Evolutionary conservation across 2,329 filamentous ascomycete species (phyloP), one percentile per base, ranked within the genome.

Genomic region (Diaporthe ilicicola): DNA sequence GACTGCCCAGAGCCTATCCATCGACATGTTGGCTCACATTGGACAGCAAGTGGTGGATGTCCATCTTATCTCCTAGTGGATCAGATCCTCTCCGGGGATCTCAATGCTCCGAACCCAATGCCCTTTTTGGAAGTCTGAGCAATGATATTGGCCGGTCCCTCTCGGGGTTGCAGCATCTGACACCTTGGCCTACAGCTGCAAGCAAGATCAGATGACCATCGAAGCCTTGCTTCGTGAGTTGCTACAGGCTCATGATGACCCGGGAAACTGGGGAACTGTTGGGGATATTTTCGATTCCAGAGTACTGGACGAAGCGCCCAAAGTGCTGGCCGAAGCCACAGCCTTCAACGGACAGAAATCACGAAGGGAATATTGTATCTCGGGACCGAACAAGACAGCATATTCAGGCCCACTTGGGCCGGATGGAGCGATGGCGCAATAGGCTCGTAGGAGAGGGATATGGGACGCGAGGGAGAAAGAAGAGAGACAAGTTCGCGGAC

Each of bases 171-270:
- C 69, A 67, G 53, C 37, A 61, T 29, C 62, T 70, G 44, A 67
- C 62, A 70, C 50, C 62, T 67, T 48, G 62, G 53, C 50, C n/a
- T 32, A 48, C 62, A 55, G 34, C 62, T 53, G 53, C 39, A n/a
- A 54, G 67, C 51, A 62, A 56, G 34, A 32, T 67, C 54, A 53
- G 54, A 59, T 62, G 59, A 50, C 42, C n/a, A 53, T 29, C 53
- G 29, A 59, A 48, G 29, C 29, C 39, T 39, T 44, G 42, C 32
- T 27, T 24, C n/a, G 53, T 48, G 15, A 13, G 13, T 48, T 34
- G 7, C 9, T 34, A 22, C 42, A 29, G 7, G 12, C 32, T 17
- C 10, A 13, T 48, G 12, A 27, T 34, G 59, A 48, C 37, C 42
- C 42, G 59, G 12, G 3, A 44, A 13, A 48, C 27, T 62, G 27